Conservation (phyloP, 345 rosid genomes). For the Toxicodendron radicans region DNA sequence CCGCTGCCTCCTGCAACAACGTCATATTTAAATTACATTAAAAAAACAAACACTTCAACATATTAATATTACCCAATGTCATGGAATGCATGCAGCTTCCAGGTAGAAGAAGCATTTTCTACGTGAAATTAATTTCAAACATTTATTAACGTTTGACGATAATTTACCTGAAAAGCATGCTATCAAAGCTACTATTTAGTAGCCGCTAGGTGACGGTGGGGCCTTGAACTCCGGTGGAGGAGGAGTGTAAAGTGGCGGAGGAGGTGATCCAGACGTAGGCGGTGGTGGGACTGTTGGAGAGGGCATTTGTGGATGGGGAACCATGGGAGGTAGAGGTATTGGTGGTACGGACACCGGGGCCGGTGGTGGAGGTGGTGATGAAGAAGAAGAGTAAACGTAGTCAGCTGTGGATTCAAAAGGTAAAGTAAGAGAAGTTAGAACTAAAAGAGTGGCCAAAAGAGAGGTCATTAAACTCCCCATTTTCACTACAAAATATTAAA, state of each 20-base stretch:
- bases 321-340: too few relatives aligned
- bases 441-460: constrained; percentile 44
- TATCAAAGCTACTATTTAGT: constrained; percentile 21
- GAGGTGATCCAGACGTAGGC: too few relatives aligned
- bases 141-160: not conserved
- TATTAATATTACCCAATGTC: too few relatives aligned
- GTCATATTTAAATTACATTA: too few relatives aligned
- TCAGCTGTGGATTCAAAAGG: constrained; percentile 40
- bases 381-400: constrained; percentile 33
- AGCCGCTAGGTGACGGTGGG: too few relatives aligned
- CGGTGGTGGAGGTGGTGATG: constrained; percentile 3
- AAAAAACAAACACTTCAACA: not conserved
- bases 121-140: not conserved
- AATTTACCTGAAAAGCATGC: constrained; percentile 29
- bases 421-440: constrained; percentile 43
- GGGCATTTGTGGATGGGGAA: too few relatives aligned
- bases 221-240: constrained; percentile 23
- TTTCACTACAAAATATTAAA: not conserved
- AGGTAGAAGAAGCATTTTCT: too few relatives aligned
- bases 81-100: too few relatives aligned
- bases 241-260: too few relatives aligned
- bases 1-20: constrained; percentile 10
- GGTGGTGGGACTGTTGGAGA: too few relatives aligned
- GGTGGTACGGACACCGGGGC: too few relatives aligned
- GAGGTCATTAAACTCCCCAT: constrained; percentile 60